Conservation (phyloP, 768 basidiomycete genomes). For the Collybia sp. region DNA sequence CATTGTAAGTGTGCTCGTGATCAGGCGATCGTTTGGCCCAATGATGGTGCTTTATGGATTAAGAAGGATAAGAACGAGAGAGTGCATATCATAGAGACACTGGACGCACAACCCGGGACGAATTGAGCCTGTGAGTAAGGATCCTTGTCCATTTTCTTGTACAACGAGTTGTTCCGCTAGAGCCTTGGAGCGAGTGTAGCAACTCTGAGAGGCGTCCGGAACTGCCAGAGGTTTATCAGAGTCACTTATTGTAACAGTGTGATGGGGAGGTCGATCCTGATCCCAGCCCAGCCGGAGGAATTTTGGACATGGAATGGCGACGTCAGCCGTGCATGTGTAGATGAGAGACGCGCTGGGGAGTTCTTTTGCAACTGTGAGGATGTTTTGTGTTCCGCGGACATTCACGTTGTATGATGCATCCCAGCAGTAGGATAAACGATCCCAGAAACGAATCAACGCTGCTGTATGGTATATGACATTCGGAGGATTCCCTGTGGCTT, state of each 20-base stretch:
- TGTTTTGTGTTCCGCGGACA: constrained; percentile 41
- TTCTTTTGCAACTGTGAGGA: constrained; percentile 37
- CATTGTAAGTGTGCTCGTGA: constrained; percentile 25
- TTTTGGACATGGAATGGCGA: constrained; percentile 36
- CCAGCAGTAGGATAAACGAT: constrained; percentile 37
- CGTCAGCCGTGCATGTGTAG: constrained; percentile 40
- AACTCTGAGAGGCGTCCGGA: constrained; percentile 29
- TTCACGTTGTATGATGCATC: constrained; percentile 43
- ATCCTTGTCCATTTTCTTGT: constrained; percentile 42
- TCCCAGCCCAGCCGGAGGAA: constrained; percentile 22
- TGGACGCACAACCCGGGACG: constrained; percentile 25
- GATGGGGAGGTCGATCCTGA: not conserved
- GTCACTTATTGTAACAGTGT: constrained; percentile 30
- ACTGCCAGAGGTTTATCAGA: constrained; percentile 42
- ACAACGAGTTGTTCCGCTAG: constrained; percentile 49
- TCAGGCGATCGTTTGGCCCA: constrained; percentile 26
- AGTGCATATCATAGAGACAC: not conserved
- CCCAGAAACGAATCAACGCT: constrained; percentile 53
- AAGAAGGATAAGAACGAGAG: not conserved
- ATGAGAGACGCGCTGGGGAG: constrained; percentile 37
- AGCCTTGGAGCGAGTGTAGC: constrained; percentile 53
- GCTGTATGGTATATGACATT: constrained; percentile 55
- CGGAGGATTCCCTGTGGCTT: constrained; percentile 35
- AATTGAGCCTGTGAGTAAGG: constrained; percentile 37
- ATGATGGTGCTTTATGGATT: constrained; percentile 20